Evolutionary conservation across 495 filamentous ascomycete species (phyloP).

Genomic region (Penicillium antarcticum): DNA sequence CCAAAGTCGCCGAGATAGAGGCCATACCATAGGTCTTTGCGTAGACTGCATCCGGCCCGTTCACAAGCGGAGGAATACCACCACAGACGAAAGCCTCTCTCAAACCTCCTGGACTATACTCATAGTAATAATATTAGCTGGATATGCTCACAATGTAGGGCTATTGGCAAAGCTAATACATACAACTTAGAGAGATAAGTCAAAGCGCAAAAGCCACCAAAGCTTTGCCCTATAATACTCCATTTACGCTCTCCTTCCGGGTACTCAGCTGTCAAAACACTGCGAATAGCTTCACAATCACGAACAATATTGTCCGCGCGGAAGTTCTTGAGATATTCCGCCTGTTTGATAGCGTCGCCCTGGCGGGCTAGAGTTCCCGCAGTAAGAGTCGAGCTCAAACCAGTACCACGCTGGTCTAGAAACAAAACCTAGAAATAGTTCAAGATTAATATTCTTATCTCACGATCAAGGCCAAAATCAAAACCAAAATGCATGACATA

Average conservation of each 20-base stretch:
- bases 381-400: slow-evolving; percentile 75
- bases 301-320: slow-evolving; percentile 85
- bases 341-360: slow-evolving; percentile 64
- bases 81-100: slow-evolving; percentile 80
- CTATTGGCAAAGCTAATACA: slow-evolving; percentile 13
- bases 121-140: background rate
- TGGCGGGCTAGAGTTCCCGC: slow-evolving; percentile 62
- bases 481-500: slow-evolving; percentile 12
- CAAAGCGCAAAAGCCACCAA: slow-evolving; percentile 80
- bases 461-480: background rate
- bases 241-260: slow-evolving; percentile 73
- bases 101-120: slow-evolving; percentile 62
- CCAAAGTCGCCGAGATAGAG: background rate
- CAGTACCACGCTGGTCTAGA: slow-evolving; percentile 87
- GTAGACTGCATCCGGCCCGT: slow-evolving; percentile 74
- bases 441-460: background rate
- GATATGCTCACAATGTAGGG: background rate
- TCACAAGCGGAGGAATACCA: slow-evolving; percentile 73
- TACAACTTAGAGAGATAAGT: slow-evolving; percentile 78
- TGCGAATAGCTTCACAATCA: slow-evolving; percentile 83
- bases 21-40: slow-evolving; percentile 55
- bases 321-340: slow-evolving; percentile 79
- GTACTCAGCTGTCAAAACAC: slow-evolving; percentile 65
- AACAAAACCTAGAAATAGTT: slow-evolving; percentile 59
- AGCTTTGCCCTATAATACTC: slow-evolving; percentile 84